Evolutionary conservation across 352 stramenopile genomes (phyloP), one percentile per base, ranked within the genome.

Genomic region (Aphanomyces invadans): DNA sequence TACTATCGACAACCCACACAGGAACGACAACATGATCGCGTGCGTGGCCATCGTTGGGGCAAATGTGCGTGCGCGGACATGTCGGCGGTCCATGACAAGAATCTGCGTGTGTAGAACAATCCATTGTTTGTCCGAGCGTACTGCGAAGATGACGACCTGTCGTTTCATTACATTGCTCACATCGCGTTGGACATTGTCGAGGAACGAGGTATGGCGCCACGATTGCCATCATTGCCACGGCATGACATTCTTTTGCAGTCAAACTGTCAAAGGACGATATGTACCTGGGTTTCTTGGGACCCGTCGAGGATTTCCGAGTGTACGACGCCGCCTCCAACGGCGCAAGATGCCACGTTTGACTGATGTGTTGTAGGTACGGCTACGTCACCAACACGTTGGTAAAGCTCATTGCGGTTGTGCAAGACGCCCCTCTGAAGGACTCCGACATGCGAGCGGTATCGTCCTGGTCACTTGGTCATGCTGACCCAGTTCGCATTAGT

Each of bases 331-430:
- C 0, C 28, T 64, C 17, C n/a, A n/a, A n/a, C n/a, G n/a, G n/a
- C n/a, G n/a, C n/a, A n/a, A n/a, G n/a, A n/a, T n/a, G n/a, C n/a
- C n/a, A n/a, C n/a, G 33, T 0, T 53, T 12, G 25, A n/a, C 5
- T 42, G 28, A 44, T n/a, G n/a, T 5, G n/a, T 65, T 3, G 32
- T 70, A 87, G 78, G 29, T 87, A 91, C 48, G 83, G 76, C 21
- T 95, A 95, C 70, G 80, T 92, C 54, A 92, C 86, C 69, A 95
- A 92, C 74, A 92, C 83, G 57, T 83, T 80, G 11, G 76, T 89
- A 71, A 95, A 95, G 73, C 81, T 92, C 55, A 75, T 95, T 4
- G 81, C 74, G 48, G 83, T 95, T 56, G 68, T 92, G 23, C 81
- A 91, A 57, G 83, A 92, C 72, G 66, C 74, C 21, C 86, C 83